Percentiles rank a stretch among this genome's conserved stretches.
Evolutionary conservation across 352 stramenopile species (phyloP).

Genomic region (Phytophthora lateralis): DNA sequence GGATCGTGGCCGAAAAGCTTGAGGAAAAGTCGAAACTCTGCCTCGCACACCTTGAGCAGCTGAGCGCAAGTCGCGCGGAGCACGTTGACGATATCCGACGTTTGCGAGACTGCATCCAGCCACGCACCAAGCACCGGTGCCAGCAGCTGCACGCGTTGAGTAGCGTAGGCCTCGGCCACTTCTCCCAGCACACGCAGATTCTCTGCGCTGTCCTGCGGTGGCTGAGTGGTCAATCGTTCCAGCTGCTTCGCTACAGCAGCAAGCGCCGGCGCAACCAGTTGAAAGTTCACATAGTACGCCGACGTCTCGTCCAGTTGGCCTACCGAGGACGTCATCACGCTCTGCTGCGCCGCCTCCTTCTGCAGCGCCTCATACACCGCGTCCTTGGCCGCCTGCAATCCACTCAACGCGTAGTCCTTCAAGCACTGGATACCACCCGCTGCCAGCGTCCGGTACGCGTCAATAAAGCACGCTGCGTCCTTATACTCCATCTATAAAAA

Average conservation of each 20-base stretch:
- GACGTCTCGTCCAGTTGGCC: constrained; percentile 69
- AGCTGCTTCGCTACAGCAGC: constrained; percentile 68
- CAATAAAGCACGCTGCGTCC: constrained; percentile 74
- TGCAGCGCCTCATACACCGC: constrained; percentile 63
- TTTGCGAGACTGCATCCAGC: constrained; percentile 57
- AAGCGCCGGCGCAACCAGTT: constrained; percentile 67
- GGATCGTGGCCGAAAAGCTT: constrained; percentile 74
- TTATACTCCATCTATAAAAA: constrained; percentile 64
- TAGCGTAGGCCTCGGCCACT: constrained; percentile 61
- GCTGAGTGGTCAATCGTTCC: constrained; percentile 46
- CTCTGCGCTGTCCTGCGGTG: constrained; percentile 33
- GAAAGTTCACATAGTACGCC: constrained; percentile 81
- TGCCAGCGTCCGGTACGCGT: constrained; percentile 73
- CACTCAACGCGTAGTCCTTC: constrained; percentile 74
- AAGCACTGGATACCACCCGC: constrained; percentile 65
- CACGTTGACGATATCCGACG: constrained; percentile 75
- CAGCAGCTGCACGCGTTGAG: constrained; percentile 64
- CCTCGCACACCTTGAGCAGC: constrained; percentile 73
- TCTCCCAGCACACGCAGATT: constrained; percentile 58
- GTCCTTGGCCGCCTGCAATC: constrained; percentile 70
- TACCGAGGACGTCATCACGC: constrained; percentile 16
- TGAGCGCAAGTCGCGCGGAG: constrained; percentile 70
- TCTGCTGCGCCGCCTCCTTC: constrained; percentile 24
- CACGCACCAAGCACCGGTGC: constrained; percentile 52
- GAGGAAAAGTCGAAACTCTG: constrained; percentile 73